Conservation (phyloP, 768 basidiomycete genomes). For the Hygrophorus pudorinus region DNA sequence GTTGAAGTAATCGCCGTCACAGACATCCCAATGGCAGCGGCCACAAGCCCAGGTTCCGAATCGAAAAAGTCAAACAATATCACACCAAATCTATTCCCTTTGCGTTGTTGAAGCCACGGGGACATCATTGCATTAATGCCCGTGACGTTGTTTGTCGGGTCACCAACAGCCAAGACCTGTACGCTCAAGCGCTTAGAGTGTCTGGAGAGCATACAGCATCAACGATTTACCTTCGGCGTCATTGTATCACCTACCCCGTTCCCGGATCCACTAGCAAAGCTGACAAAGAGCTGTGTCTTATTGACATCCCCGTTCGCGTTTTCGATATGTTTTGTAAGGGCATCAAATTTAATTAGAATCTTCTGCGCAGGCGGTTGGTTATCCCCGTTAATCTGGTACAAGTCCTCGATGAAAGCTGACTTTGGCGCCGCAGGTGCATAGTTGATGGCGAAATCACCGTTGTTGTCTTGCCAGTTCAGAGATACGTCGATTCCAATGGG, state of each 20-base stretch:
- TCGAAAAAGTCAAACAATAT: constrained; percentile 4
- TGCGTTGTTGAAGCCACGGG: constrained; percentile 1
- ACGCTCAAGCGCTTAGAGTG: too few species aligned
- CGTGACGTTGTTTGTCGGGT: too few species aligned
- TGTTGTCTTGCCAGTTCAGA: constrained; percentile 1
- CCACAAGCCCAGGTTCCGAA: constrained; percentile 3
- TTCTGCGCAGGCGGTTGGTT: not conserved
- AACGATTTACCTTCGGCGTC: constrained; percentile 1
- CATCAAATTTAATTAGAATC: constrained; percentile 1
- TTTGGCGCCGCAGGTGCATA: not conserved
- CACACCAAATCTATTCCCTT: constrained; percentile 2
- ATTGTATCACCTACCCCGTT: not conserved
- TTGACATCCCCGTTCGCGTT: not conserved
- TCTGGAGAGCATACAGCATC: not conserved
- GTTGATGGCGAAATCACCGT: constrained; percentile 2
- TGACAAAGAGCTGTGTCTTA: constrained; percentile 3
- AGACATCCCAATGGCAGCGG: not conserved
- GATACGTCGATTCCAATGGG: constrained; percentile 3
- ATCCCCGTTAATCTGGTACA: not conserved
- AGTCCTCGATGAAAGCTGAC: constrained; percentile 1
- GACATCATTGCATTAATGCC: constrained; percentile 3
- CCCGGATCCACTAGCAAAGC: constrained; percentile 3
- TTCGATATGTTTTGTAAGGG: constrained; percentile 1
- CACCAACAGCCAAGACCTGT: too few species aligned
- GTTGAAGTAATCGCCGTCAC: not conserved